Base-by-base conservation (phyloP, 1,284 basidiomycete species). In the Boletus calvinii region DNA sequence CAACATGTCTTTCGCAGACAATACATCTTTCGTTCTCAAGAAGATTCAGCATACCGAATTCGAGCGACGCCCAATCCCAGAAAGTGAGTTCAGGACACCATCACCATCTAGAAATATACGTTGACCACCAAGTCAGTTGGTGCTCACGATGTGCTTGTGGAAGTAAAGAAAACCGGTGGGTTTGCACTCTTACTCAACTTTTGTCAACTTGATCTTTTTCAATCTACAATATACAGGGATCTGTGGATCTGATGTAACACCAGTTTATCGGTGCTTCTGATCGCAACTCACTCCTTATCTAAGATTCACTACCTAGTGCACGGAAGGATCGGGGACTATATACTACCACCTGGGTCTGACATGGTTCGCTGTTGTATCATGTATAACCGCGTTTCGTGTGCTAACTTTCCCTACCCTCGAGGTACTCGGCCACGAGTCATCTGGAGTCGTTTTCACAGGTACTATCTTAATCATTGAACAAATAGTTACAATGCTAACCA, bases 121-220 rank as follows among this genome's bases (percentile, higher is more conserved):
- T 36, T 52, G 18, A 50, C 43, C 30, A 55, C 18, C 47, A 41
- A 53, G 13, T 29, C 62, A 88, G 87, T 91, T 56, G 76, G 77
- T 20, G 80, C 80, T 48, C 78, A 90, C 62, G 89, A 97, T 63
- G 93, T 95, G 40, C 83, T 98, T 30, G 84, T 98, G 43, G 82
- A 92, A 64, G 87, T 98, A 45, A 94, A 94, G 73, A 94, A 96
- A 74, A 94, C 93, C 20, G 91, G 90, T 86, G 57, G 55, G 80
- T 66, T 18, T 20, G 49, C 31, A 32, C 26, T 20, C 35, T 36
- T 50, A 13, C 24, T 35, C 43, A 34, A 45, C 34, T 51, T 26
- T 22, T 17, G 31, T 41, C 52, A 31, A 52, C 47, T 17, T 58
- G 32, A 59, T 60, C 39, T 48, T 34, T n/a, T 40, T 26, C 1